Base-by-base conservation (phyloP, 1,139 yeast species). In the Pichia sp. region DNA sequence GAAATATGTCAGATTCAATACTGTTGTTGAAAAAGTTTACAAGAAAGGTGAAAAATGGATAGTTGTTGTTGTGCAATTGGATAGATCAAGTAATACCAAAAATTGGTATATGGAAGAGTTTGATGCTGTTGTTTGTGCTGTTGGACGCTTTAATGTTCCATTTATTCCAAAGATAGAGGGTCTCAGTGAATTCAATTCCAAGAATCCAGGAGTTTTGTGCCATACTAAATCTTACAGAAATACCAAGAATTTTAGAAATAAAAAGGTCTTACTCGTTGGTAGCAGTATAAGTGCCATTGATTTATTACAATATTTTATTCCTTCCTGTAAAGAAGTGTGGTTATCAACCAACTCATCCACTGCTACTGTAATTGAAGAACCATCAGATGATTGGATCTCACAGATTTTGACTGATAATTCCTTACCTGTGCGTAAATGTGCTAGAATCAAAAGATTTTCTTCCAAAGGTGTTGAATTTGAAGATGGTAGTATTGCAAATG, bases 251-350 rank as follows among this genome's bases (percentile, higher is more conserved):
- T 55, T 70, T 3, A 55, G 53, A 20, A 64, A 60, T 44, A 64
- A 72, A 50, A 67, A 66, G 28, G 72, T 72, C 3, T 55, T 75
- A 39, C 60, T 74, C 28, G 66, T 75, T 32, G 81, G 80, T 5
- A 71, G 74, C 2, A 64, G 74, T 38, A 60, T 74, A 33, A 68
- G 74, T 52, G 71, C 79, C 2, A 61, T 72, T 26, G 77, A 75
- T 52, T 53, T 74, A 10, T 56, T 72, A n/a, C 79, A 75, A 49
- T 73, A 75, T 45, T 53, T 72, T 9, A 58, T 62, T n/a, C 73
- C 75, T 7, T 15, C 15, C n/a, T 18, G 32, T 25, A 36, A 28
- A 28, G 43, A 40, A n/a, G 39, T 40, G n/a, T 36, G 37, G 34
- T 19, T 40, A 21, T 37, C 41, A 3, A 28, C 41, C 1, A 37